Conservation (phyloP, 164 flowering plant species). For the Liriodendron chinense region DNA sequence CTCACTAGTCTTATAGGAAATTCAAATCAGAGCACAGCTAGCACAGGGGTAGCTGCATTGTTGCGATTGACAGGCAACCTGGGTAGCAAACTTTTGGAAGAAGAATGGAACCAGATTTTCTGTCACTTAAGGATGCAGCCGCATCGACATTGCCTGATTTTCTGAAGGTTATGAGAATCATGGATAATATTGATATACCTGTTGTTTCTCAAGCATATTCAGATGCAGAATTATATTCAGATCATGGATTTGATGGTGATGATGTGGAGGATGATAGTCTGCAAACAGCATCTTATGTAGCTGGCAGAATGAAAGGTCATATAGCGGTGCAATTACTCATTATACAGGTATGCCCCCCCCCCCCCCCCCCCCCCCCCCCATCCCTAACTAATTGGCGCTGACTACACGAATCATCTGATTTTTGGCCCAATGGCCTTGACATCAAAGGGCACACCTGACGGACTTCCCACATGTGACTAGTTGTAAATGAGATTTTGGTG, state of each 20-base stretch:
- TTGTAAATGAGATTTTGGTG: no score
- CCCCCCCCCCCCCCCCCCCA: no score
- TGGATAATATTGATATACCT: slow-evolving; percentile 65
- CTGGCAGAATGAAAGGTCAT: slow-evolving; percentile 76
- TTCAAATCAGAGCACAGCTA: slow-evolving; percentile 67
- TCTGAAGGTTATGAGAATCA: slow-evolving; percentile 51
- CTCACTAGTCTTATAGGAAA: slow-evolving; percentile 53
- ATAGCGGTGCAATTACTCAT: slow-evolving; percentile 72
- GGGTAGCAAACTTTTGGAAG: slow-evolving; percentile 57
- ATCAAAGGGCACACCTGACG: no score
- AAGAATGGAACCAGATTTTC: slow-evolving; percentile 74
- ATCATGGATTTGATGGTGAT: slow-evolving; percentile 49
- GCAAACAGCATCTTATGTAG: slow-evolving; percentile 70
- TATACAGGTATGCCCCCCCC: slow-evolving; percentile 54
- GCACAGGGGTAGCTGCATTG: slow-evolving; percentile 74
- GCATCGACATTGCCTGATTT: slow-evolving; percentile 55
- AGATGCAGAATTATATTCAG: slow-evolving; percentile 53
- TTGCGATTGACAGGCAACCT: slow-evolving; percentile 58
- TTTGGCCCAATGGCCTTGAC: no score
- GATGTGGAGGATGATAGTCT: slow-evolving; percentile 78
- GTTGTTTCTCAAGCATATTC: slow-evolving; percentile 32
- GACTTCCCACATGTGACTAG: no score
- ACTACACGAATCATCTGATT: no score
- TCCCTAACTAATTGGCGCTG: no score
- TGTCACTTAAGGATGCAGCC: slow-evolving; percentile 69